Base-by-base conservation (phyloP, 1,139 yeast species). In the Arxiozyma slooffiae region DNA sequence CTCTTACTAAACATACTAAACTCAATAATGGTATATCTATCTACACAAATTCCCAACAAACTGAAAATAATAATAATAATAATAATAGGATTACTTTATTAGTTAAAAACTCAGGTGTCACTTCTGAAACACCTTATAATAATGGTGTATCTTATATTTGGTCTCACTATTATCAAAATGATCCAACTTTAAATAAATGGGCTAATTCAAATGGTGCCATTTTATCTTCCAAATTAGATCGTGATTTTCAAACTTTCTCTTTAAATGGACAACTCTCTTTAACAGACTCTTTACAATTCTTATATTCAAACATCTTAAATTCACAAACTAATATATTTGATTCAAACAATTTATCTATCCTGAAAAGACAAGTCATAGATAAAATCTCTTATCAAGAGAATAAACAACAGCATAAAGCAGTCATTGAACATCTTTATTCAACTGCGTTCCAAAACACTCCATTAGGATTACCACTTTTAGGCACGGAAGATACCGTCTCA, bases 361-460 rank as follows among this genome's bases (percentile, higher is more conserved):
- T 42, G 49, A 57, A 61, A 23, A 61, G 69, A 49, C 72, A 42
- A 42, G 37, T 30, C 18, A 20, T 76, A 57, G 74, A 70, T 45
- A 54, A 60, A 44, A 67, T 74, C 47, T 26, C 24, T 11, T 5
- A 42, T 34, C 45, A 42, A 42, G 76, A 73, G 59, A 64, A 61
- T 46, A 58, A 49, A 24, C 59, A 68, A 53, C 71, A 68, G 50
- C 62, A 67, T 34, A 62, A 60, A 44, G 68, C 70, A 74, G 84
- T 82, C 48, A 65, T 80, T 60, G 86, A 82, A 71, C 94, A 85
- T 70, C 77, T 85, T 73, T 79, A 80, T 63, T 78, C 89, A 55
- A 77, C 89, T 54, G 94, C 94, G 51, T 85, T 78, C 84, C 95
- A 85, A 72, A 87, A 88, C 63, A 81, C 86, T 63, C 81, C 92